Conservation (phyloP, 2,329 filamentous ascomycete species). For the Diaporthe nobilis region DNA sequence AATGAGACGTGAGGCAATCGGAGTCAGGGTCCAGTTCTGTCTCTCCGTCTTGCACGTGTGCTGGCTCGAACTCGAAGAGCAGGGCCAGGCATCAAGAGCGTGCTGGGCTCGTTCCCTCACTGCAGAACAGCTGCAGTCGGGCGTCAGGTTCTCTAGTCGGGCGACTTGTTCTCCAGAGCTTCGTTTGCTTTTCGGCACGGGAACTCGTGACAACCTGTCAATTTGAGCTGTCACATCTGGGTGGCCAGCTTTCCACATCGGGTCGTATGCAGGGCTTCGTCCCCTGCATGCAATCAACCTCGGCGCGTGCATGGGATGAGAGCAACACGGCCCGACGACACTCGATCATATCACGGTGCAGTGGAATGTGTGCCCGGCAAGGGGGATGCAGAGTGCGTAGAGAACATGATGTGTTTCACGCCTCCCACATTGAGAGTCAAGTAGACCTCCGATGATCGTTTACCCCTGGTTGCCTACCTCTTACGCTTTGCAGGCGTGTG, state of each 20-base stretch:
- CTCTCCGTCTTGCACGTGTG: no score
- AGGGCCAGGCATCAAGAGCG: background rate
- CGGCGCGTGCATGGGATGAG: background rate
- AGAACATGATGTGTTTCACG: background rate
- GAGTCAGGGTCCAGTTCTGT: no score
- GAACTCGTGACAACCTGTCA: background rate
- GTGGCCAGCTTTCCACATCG: background rate
- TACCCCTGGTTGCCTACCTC: background rate
- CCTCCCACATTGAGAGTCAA: background rate
- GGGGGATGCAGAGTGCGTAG: background rate
- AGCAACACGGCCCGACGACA: background rate
- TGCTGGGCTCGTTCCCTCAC: background rate
- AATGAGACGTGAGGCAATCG: background rate
- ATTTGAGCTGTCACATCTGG: conserved; percentile 19
- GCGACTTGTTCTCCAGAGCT: background rate
- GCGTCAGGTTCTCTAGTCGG: background rate
- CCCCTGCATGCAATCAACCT: conserved; percentile 15
- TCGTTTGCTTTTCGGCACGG: conserved; percentile 4
- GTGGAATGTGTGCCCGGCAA: conserved; percentile 2
- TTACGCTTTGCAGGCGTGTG: no score
- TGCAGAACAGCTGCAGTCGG: background rate
- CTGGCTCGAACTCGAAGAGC: background rate
- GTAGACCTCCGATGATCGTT: background rate
- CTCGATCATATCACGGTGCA: background rate
- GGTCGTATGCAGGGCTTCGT: conserved; percentile 7